These are phyloP conservation scores for Naganishia sp. DNA, from an alignment of 1,284 basidiomycete genomes.

Conservation along the genomic window DNA sequence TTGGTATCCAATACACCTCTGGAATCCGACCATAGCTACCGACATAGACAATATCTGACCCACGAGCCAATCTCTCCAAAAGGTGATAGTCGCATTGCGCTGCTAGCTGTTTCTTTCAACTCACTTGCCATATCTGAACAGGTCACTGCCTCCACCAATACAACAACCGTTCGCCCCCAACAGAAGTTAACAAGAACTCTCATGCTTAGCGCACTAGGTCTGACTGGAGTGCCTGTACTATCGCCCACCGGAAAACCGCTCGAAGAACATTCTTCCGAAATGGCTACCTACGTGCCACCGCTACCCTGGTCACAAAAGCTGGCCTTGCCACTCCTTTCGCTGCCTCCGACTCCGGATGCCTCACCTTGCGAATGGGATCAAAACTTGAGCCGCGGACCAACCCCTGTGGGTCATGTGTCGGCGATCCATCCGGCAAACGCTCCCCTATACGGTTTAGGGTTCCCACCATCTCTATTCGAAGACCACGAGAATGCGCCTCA, in stretches of 20 bases:
- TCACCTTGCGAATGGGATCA: slow-evolving; percentile 9
- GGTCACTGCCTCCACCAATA: too few relatives aligned
- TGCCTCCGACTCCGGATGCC: slow-evolving; percentile 12
- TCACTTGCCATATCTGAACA: too few relatives aligned
- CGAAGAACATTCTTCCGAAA: background rate
- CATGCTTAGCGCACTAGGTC: slow-evolving; percentile 12
- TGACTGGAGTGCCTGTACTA: slow-evolving; percentile 12
- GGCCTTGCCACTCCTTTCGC: background rate
- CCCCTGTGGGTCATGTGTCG: slow-evolving; percentile 7
- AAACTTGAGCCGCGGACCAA: background rate
- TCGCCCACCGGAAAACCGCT: slow-evolving; percentile 14
- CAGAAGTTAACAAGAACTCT: too few relatives aligned
- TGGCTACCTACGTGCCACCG: background rate
- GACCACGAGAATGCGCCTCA: background rate
- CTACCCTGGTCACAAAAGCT: background rate
- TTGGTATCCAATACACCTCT: too few relatives aligned
- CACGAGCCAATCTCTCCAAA: too few relatives aligned
- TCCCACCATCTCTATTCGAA: slow-evolving; percentile 8
- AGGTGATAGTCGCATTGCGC: too few relatives aligned
- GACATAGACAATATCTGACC: too few relatives aligned
- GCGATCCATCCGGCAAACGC: slow-evolving; percentile 10
- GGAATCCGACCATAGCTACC: too few relatives aligned
- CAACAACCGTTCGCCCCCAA: too few relatives aligned
- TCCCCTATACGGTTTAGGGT: slow-evolving; percentile 16
- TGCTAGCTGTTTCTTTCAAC: too few relatives aligned